phyloP scores from a whole-genome alignment of 768 basidiomycete species.

The Tephrocybe sp. region DNA sequence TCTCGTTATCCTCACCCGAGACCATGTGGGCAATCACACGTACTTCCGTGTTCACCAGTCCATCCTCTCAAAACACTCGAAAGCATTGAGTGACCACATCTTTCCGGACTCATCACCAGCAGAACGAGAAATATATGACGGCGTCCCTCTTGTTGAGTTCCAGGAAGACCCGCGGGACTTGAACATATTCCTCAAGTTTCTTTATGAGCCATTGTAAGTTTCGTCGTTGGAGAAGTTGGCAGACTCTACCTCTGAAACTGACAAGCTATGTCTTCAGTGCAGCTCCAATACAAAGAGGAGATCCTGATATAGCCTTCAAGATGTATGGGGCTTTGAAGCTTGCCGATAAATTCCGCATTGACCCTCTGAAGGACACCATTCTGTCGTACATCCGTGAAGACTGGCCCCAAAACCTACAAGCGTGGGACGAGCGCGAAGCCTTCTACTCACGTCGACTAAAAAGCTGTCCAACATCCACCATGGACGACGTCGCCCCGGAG shows the following conservation, averaged over 20 bases:
- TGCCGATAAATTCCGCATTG: conserved; percentile 25
- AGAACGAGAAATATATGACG: conserved; percentile 22
- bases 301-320: conserved; percentile 25
- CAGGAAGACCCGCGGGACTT: conserved; percentile 25
- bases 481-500: conserved; percentile 28
- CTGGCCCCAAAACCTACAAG: conserved; percentile 23
- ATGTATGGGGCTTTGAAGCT: conserved; percentile 25
- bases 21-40: conserved; percentile 23
- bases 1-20: conserved; percentile 25
- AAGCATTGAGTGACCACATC: conserved; percentile 25
- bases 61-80: conserved; percentile 26
- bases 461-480: conserved; percentile 15
- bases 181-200: conserved; percentile 25
- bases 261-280: conserved; percentile 21
- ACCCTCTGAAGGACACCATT: conserved; percentile 25
- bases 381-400: conserved; percentile 24
- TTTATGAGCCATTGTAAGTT: conserved; percentile 27
- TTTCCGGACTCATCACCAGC: conserved; percentile 16
- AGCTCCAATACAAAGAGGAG: conserved; percentile 24
- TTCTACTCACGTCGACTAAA: conserved; percentile 24
- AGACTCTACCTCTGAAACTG: conserved; percentile 4
- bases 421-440: conserved; percentile 25
- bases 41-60: conserved; percentile 27
- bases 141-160: conserved; percentile 25
- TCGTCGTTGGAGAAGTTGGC: background rate